phyloP scores from a whole-genome alignment of 257 asterid species.

The Ehretia macrophylla region DNA sequence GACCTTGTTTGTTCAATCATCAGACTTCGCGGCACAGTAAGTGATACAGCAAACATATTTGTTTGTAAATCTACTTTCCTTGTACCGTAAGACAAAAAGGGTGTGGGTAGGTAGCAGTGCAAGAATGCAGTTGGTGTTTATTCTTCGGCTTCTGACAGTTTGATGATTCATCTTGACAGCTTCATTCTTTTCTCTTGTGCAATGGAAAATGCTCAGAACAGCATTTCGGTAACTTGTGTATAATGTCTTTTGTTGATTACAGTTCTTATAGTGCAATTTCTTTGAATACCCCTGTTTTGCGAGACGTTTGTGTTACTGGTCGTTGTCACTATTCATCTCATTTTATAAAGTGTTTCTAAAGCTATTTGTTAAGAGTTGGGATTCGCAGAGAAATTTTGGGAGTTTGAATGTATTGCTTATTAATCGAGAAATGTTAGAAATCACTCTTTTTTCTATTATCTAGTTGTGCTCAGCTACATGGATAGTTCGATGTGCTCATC shows the following conservation, averaged over 20 bases:
- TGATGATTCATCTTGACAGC: conserved; percentile 23
- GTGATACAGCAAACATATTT: conserved; percentile 18
- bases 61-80: conserved; percentile 9
- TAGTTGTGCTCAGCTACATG: no score
- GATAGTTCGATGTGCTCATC: no score
- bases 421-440: no score
- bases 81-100: conserved; percentile 9
- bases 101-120: conserved; percentile 6
- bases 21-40: conserved; percentile 9
- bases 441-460: no score
- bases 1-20: conserved; percentile 8
- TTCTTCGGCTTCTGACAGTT: conserved; percentile 19
- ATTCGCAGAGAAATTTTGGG: no score
- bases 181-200: conserved; percentile 25
- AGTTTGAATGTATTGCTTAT: no score
- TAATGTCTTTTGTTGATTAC: conserved; percentile 19
- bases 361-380: no score
- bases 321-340: no score
- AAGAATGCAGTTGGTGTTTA: conserved; percentile 21
- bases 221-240: conserved; percentile 51
- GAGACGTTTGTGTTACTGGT: no score
- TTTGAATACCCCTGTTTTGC: no score
- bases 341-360: no score
- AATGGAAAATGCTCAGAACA: conserved; percentile 26
- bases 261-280: no score